These are phyloP conservation scores for Curvularia hawaiiensis DNA, from an alignment of 2,329 filamentous ascomycete genomes.

Conservation along the genomic window DNA sequence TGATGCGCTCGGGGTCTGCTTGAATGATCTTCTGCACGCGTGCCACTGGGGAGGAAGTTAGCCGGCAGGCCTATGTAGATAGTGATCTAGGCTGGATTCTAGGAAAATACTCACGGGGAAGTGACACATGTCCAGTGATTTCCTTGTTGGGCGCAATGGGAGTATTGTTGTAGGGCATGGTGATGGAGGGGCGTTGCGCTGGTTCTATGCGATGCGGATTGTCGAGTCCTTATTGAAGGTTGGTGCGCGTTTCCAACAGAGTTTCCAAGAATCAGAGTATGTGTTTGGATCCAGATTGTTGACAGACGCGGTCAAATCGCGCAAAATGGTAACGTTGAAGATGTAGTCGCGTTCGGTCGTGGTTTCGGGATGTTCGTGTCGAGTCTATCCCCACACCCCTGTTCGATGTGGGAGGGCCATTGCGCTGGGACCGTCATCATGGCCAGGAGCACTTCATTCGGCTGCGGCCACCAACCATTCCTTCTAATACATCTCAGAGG, in stretches of 20 bases:
- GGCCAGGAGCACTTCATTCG: background rate
- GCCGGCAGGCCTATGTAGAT: background rate
- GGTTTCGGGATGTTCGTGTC: slow-evolving; percentile 1
- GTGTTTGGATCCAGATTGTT: background rate
- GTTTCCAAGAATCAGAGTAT: background rate
- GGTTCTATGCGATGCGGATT: background rate
- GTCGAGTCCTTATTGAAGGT: background rate
- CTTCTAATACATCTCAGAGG: background rate
- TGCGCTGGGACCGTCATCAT: slow-evolving; percentile 9
- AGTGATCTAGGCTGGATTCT: background rate
- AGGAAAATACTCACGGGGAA: slow-evolving; percentile 69
- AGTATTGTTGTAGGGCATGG: slow-evolving; percentile 85
- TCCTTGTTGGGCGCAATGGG: slow-evolving; percentile 81
- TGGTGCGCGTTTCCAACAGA: background rate
- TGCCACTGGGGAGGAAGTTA: slow-evolving; percentile 65
- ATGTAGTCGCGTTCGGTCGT: slow-evolving; percentile 16
- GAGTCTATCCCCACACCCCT: slow-evolving; percentile 8
- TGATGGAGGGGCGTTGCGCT: slow-evolving; percentile 4
- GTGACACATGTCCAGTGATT: slow-evolving; percentile 80
- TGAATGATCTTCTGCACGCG: slow-evolving; percentile 95
- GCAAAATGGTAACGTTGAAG: background rate
- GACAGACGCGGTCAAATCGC: slow-evolving; percentile 16
- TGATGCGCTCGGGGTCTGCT: slow-evolving; percentile 78
- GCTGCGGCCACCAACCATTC: background rate
- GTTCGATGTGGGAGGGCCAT: slow-evolving; percentile 3